These are phyloP conservation scores for Sclerotinia sclerotiorum DNA, from an alignment of 2,329 filamentous ascomycete species.

Conservation along the genomic window DNA sequence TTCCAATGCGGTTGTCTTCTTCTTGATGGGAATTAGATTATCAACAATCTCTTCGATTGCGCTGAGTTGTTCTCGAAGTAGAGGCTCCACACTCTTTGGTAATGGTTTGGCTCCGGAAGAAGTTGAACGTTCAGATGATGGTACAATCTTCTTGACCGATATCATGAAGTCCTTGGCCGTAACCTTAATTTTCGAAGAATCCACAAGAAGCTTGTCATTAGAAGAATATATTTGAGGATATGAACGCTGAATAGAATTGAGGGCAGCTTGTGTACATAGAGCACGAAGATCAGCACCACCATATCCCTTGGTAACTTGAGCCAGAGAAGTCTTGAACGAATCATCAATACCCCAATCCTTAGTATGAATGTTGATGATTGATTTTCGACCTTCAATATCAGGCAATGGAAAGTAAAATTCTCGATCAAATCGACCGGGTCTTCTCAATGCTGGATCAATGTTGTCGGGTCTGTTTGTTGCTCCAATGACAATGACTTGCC, in stretches of 20 bases:
- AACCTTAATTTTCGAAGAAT: constrained; percentile 79
- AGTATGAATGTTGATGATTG: constrained; percentile 94
- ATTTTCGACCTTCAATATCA: constrained; percentile 72
- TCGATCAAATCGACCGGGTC: constrained; percentile 91
- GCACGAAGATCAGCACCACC: constrained; percentile 93
- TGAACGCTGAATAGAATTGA: constrained; percentile 92
- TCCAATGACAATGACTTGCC: constrained; percentile 97
- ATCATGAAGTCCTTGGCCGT: constrained; percentile 96
- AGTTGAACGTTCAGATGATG: constrained; percentile 87
- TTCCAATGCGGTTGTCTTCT: constrained; percentile 84
- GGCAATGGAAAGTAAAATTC: constrained; percentile 98
- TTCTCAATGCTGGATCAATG: constrained; percentile 90
- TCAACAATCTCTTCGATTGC: constrained; percentile 70
- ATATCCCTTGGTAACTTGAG: constrained; percentile 90
- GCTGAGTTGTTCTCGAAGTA: constrained; percentile 71
- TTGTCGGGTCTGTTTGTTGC: constrained; percentile 98
- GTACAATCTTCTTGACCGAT: constrained; percentile 92
- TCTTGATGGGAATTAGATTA: constrained; percentile 77
- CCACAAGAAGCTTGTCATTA: constrained; percentile 83
- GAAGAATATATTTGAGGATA: constrained; percentile 96
- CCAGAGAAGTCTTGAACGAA: constrained; percentile 78
- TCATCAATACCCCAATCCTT: constrained; percentile 84
- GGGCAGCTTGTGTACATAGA: constrained; percentile 89
- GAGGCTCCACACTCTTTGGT: constrained; percentile 75
- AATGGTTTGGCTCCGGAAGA: constrained; percentile 81